These are phyloP conservation scores for Phytophthora fragariae DNA, from an alignment of 352 stramenopile genomes.

Conservation along the genomic window DNA sequence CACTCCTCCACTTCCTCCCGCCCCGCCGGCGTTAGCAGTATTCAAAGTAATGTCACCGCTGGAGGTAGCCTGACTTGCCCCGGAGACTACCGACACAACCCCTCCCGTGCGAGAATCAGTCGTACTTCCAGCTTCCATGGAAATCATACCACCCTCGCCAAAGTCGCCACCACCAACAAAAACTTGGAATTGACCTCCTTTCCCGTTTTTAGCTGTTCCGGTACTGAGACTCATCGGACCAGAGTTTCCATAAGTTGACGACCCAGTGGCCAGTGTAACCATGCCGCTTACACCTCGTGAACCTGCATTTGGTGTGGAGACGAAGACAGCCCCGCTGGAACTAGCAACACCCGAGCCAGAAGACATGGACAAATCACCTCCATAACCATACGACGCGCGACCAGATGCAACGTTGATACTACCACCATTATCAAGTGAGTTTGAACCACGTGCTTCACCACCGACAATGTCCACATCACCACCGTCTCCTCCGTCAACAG, in stretches of 20 bases:
- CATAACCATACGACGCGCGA: conserved; percentile 67
- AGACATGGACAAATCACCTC: conserved; percentile 58
- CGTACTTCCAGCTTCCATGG: conserved; percentile 75
- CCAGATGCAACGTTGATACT: conserved; percentile 82
- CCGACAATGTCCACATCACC: conserved; percentile 84
- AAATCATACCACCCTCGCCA: conserved; percentile 84
- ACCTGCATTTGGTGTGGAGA: conserved; percentile 62
- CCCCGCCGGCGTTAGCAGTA: conserved; percentile 64
- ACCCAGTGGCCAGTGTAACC: conserved; percentile 47
- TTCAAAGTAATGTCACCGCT: conserved; percentile 75
- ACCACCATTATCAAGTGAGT: conserved; percentile 90
- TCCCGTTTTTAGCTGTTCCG: conserved; percentile 55
- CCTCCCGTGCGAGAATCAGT: conserved; percentile 72
- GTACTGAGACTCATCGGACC: conserved; percentile 63
- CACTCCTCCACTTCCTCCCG: conserved; percentile 64
- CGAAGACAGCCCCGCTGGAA: conserved; percentile 57
- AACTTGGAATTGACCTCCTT: conserved; percentile 61
- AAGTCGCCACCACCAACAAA: conserved; percentile 75
- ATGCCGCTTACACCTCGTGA: conserved; percentile 60
- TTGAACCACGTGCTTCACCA: conserved; percentile 89
- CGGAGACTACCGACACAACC: conserved; percentile 62
- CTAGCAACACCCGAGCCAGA: conserved; percentile 59
- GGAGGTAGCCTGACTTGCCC: conserved; percentile 66
- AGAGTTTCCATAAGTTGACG: conserved; percentile 61
- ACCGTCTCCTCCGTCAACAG: conserved; percentile 91